phyloP scores from a whole-genome alignment of 208 protist species.

The Crithidia sp. region DNA sequence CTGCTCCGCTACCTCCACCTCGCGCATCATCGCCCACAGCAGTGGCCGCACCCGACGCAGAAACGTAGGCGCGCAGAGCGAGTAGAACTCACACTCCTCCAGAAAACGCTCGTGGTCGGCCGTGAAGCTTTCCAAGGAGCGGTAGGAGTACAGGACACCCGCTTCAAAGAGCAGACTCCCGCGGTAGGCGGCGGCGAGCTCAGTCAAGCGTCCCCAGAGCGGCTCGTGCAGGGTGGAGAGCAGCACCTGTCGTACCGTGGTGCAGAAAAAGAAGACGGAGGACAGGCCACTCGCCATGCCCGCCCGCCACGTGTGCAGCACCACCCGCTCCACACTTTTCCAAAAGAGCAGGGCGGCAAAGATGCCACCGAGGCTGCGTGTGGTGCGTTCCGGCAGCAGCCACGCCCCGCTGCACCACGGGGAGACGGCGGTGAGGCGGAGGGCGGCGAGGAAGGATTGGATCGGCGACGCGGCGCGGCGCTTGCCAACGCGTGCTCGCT shows the following conservation, averaged over 20 bases:
- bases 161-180: conserved; percentile 48
- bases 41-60: conserved; percentile 38
- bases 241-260: conserved; percentile 52
- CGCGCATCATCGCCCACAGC: conserved; percentile 60
- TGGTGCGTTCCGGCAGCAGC: conserved; percentile 36
- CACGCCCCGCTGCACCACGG: conserved; percentile 36
- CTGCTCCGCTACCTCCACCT: conserved; percentile 64
- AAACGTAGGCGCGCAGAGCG: conserved; percentile 55
- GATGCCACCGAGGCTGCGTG: conserved; percentile 34
- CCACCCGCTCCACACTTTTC: conserved; percentile 65
- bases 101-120: conserved; percentile 66
- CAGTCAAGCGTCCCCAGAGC: conserved; percentile 63
- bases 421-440: conserved; percentile 16
- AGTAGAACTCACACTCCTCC: conserved; percentile 67
- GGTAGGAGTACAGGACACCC: conserved; percentile 60
- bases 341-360: conserved; percentile 76
- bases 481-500: background rate
- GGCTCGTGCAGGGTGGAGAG: conserved; percentile 55
- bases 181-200: conserved; percentile 45
- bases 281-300: conserved; percentile 57
- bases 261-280: conserved; percentile 82
- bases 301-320: conserved; percentile 57
- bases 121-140: conserved; percentile 60
- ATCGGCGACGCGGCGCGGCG: conserved; percentile 10
- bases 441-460: conserved; percentile 27